Evolutionary conservation across 2,329 filamentous ascomycete genomes (phyloP).

Genomic region (Neopestalotiopsis rosae): DNA sequence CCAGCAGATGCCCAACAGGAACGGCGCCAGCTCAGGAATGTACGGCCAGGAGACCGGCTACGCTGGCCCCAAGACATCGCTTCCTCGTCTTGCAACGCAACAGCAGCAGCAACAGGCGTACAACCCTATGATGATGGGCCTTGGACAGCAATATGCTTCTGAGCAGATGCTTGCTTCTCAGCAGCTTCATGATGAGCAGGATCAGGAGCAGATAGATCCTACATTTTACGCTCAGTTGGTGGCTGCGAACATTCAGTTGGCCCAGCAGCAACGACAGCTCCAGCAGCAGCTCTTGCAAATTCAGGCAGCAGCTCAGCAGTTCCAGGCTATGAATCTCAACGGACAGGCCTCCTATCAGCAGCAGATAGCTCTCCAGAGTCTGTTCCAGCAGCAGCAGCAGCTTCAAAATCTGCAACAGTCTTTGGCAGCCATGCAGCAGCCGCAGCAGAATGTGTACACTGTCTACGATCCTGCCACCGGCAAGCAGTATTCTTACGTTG

Average conservation of each 20-base stretch:
- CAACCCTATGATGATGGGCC: slow-evolving; percentile 37
- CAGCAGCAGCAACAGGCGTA: slow-evolving; percentile 29
- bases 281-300: slow-evolving; percentile 90
- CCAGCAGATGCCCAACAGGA: slow-evolving; percentile 48
- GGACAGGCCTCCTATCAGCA: slow-evolving; percentile 53
- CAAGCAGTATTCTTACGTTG: slow-evolving; percentile 79
- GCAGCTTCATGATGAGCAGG: slow-evolving; percentile 72
- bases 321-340: slow-evolving; percentile 76
- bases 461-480: slow-evolving; percentile 86
- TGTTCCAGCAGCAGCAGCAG: slow-evolving; percentile 62
- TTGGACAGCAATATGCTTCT: slow-evolving; percentile 69
- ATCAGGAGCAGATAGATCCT: slow-evolving; percentile 80
- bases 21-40: slow-evolving; percentile 48
- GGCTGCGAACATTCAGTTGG: slow-evolving; percentile 89
- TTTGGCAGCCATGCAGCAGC: slow-evolving; percentile 52
- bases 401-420: slow-evolving; percentile 71
- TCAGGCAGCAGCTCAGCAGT: slow-evolving; percentile 82
- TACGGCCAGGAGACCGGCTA: slow-evolving; percentile 52
- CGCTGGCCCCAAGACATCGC: slow-evolving; percentile 62
- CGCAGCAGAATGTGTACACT: slow-evolving; percentile 77
- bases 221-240: slow-evolving; percentile 86
- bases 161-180: slow-evolving; percentile 90
- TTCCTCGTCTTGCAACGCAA: slow-evolving; percentile 45
- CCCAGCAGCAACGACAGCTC: slow-evolving; percentile 91
- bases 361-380: slow-evolving; percentile 56